These are phyloP conservation scores for Colletotrichum tamarilloi DNA, from an alignment of 2,329 filamentous ascomycete genomes.

Conservation along the genomic window DNA sequence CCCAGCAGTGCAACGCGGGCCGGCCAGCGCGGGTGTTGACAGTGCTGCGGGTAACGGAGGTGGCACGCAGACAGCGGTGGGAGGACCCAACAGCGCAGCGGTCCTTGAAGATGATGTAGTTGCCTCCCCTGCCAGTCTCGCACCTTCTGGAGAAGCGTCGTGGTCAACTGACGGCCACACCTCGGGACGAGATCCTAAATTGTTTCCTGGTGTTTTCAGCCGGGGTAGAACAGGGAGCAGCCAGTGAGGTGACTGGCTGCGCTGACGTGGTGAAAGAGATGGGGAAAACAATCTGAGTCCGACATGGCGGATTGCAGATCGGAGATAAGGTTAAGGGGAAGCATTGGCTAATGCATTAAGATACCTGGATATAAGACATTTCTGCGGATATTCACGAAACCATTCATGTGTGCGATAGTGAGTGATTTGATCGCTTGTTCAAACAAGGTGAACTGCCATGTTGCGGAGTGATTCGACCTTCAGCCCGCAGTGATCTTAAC, in stretches of 20 bases:
- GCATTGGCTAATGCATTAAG: not conserved
- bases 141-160: slow-evolving; percentile 44
- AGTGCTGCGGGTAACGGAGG: not conserved
- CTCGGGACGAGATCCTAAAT: slow-evolving; percentile 71
- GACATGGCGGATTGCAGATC: not conserved
- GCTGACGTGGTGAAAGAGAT: not conserved
- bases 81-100: not conserved
- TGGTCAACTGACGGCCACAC: slow-evolving; percentile 57
- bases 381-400: not conserved
- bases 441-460: not conserved
- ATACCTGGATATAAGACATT: not conserved
- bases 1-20: slow-evolving; percentile 1
- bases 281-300: not conserved
- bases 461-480: not conserved
- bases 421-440: not conserved
- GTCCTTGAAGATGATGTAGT: slow-evolving; percentile 8
- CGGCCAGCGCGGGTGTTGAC: not conserved
- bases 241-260: not conserved
- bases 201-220: slow-evolving; percentile 78
- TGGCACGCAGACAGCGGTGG: not conserved
- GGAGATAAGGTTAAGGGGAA: not conserved
- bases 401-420: not conserved
- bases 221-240: slow-evolving; percentile 47
- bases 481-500: not conserved
- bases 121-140: slow-evolving; percentile 26